These are phyloP conservation scores for Davidsoniella virescens DNA, from an alignment of 2,329 filamentous ascomycete species.

Conservation along the genomic window DNA sequence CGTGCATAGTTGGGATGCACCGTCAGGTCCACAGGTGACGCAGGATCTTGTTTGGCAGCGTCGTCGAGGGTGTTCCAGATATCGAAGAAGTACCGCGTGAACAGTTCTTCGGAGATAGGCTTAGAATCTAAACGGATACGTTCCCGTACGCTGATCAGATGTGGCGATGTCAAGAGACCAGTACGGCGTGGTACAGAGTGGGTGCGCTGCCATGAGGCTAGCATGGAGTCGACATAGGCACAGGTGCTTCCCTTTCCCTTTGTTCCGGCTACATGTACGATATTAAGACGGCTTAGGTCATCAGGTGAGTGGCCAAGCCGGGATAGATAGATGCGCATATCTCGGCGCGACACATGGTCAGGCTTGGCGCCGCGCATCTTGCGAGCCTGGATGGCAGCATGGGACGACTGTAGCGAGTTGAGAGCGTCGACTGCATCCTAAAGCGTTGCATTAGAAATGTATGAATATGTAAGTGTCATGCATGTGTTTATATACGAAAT, in stretches of 20 bases:
- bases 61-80: constrained; percentile 42
- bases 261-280: constrained; percentile 58
- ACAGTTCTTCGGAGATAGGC: constrained; percentile 41
- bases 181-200: constrained; percentile 26
- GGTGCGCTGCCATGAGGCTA: constrained; percentile 31
- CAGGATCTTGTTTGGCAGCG: constrained; percentile 20
- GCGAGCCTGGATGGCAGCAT: constrained; percentile 61
- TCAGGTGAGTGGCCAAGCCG: constrained; percentile 57
- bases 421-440: constrained; percentile 75
- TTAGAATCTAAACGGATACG: constrained; percentile 45
- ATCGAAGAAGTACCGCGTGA: constrained; percentile 51
- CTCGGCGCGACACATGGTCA: constrained; percentile 52
- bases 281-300: constrained; percentile 44
- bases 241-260: constrained; percentile 64
- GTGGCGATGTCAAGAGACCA: constrained; percentile 53
- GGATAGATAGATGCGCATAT: constrained; percentile 64
- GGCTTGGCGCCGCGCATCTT: constrained; percentile 56
- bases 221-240: constrained; percentile 48
- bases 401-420: constrained; percentile 84
- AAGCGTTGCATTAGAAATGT: background rate
- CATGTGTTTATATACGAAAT: background rate
- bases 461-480: background rate
- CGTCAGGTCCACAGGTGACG: background rate
- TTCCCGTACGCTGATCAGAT: constrained; percentile 50
- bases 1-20: constrained; percentile 41